phyloP scores from a whole-genome alignment of 768 basidiomycete species.

The Hortiboletus campestris region DNA sequence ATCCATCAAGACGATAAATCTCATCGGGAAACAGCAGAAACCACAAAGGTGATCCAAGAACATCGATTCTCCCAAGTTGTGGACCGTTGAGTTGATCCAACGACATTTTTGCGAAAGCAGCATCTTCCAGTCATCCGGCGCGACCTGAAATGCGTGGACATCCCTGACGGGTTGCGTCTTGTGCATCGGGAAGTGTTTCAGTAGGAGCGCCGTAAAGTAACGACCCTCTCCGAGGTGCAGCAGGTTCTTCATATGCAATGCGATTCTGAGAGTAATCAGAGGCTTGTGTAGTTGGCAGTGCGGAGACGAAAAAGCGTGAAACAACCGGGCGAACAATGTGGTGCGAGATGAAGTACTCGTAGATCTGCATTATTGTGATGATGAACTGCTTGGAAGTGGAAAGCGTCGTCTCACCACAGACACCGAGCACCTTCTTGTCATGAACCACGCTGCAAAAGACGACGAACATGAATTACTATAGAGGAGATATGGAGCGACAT shows the following conservation, averaged over 20 bases:
- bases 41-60: constrained; percentile 87
- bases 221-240: too few species aligned
- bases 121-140: constrained; percentile 94
- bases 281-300: constrained; percentile 94
- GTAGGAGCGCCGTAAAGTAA: too few species aligned
- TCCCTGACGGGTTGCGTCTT: constrained; percentile 96
- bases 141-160: constrained; percentile 91
- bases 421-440: too few species aligned
- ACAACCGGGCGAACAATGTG: constrained; percentile 72
- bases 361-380: too few species aligned
- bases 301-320: constrained; percentile 96
- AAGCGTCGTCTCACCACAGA: too few species aligned
- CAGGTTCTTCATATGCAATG: too few species aligned
- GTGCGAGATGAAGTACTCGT: too few species aligned
- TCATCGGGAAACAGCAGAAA: constrained; percentile 54
- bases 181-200: constrained; percentile 39
- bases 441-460: not conserved
- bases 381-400: too few species aligned
- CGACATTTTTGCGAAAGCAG: constrained; percentile 94
- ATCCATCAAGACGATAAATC: constrained; percentile 94
- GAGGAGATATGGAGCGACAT: constrained; percentile 35
- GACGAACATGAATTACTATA: not conserved
- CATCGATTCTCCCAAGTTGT: constrained; percentile 91
- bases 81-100: constrained; percentile 99
- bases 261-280: constrained; percentile 30